Evolutionary conservation across 2,329 filamentous ascomycete genomes (phyloP).

Genomic region (Cephalotrichum gorgonifer): DNA sequence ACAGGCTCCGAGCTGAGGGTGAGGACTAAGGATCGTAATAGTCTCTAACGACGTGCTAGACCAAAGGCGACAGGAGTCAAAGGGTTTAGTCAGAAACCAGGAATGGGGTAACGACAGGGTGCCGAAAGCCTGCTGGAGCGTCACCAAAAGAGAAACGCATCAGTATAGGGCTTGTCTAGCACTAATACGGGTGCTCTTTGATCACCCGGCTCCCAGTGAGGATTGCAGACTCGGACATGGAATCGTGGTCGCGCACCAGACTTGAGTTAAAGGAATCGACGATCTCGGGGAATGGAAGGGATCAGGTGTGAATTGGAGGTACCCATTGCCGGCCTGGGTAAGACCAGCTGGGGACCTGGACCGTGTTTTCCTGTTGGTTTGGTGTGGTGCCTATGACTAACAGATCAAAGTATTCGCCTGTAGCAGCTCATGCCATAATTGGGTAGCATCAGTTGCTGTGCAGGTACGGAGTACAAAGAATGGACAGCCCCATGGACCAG

Average conservation of each 20-base stretch:
- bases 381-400: background rate
- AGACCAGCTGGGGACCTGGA: background rate
- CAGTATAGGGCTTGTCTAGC: background rate
- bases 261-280: background rate
- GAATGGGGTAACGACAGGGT: background rate
- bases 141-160: background rate
- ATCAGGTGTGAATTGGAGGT: background rate
- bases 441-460: background rate
- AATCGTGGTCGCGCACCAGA: background rate
- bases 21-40: background rate
- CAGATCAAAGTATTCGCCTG: background rate
- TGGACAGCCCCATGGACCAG: too few relatives aligned
- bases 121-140: background rate
- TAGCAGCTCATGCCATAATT: background rate
- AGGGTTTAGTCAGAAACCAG: background rate
- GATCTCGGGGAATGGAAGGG: background rate
- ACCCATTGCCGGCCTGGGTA: background rate
- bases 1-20: too few relatives aligned
- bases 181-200: background rate
- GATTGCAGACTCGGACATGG: background rate
- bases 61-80: background rate
- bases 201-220: background rate
- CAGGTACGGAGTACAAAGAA: background rate
- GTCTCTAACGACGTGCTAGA: background rate
- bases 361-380: background rate